Evolutionary conservation across 495 filamentous ascomycete genomes (phyloP).

Genomic region (Pyronema omphalodes): DNA sequence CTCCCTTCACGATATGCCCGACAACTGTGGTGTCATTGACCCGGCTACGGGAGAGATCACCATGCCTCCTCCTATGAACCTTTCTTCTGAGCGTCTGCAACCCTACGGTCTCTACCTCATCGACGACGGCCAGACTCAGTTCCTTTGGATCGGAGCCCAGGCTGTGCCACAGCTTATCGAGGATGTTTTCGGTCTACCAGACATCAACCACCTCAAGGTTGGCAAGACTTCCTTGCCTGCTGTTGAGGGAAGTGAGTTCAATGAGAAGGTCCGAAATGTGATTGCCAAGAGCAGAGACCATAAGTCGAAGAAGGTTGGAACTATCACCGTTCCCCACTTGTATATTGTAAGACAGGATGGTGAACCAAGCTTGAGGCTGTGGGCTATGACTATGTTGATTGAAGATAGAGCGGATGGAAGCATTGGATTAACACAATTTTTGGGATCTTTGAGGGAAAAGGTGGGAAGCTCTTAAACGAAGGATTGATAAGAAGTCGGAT

Average conservation of each 20-base stretch:
- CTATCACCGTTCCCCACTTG: slow-evolving; percentile 75
- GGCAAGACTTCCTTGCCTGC: slow-evolving; percentile 75
- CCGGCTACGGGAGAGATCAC: slow-evolving; percentile 68
- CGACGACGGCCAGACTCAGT: slow-evolving; percentile 93
- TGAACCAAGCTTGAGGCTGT: slow-evolving; percentile 83
- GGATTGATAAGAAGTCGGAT: too few relatives aligned
- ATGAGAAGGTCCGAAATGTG: slow-evolving; percentile 75
- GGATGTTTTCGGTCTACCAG: slow-evolving; percentile 76
- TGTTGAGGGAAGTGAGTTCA: slow-evolving; percentile 79
- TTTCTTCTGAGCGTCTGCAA: slow-evolving; percentile 74
- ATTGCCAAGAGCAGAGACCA: slow-evolving; percentile 83
- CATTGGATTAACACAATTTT: slow-evolving; percentile 80
- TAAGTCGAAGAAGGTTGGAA: slow-evolving; percentile 65
- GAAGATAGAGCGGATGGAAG: slow-evolving; percentile 92
- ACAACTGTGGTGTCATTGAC: slow-evolving; percentile 71
- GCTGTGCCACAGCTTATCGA: slow-evolving; percentile 71
- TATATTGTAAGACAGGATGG: slow-evolving; percentile 92
- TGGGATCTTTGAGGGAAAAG: slow-evolving; percentile 87
- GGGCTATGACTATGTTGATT: slow-evolving; percentile 89
- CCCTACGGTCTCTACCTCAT: slow-evolving; percentile 92
- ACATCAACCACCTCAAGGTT: slow-evolving; percentile 65
- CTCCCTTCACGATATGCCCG: slow-evolving; percentile 96
- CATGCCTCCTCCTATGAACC: slow-evolving; percentile 67
- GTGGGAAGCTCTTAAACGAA: slow-evolving; percentile 35
- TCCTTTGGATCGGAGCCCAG: slow-evolving; percentile 90